These are phyloP conservation scores for Sistotremastrum niveocremeum DNA, from an alignment of 768 basidiomycete genomes.

Conservation along the genomic window DNA sequence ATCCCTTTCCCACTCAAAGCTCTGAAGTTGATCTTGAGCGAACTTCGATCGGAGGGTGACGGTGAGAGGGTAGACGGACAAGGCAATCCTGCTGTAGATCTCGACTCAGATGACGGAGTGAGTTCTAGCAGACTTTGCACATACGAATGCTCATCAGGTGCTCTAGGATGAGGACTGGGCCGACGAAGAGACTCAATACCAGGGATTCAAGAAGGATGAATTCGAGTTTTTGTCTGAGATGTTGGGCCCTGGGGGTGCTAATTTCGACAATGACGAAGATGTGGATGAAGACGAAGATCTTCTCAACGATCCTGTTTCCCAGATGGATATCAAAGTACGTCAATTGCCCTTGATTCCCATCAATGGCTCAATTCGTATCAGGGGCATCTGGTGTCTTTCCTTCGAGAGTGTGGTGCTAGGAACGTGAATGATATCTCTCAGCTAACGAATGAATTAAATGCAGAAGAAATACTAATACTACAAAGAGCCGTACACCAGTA, in stretches of 20 bases:
- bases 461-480: constrained; percentile 62
- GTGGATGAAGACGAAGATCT: constrained; percentile 78
- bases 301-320: constrained; percentile 70
- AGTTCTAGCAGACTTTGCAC: constrained; percentile 9
- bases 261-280: constrained; percentile 65
- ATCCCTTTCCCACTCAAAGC: constrained; percentile 88
- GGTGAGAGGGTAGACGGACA: constrained; percentile 48
- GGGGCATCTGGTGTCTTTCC: constrained; percentile 58
- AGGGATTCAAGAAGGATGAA: constrained; percentile 56
- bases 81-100: constrained; percentile 32
- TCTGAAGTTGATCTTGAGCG: constrained; percentile 76
- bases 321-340: constrained; percentile 66
- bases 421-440: constrained; percentile 51
- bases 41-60: constrained; percentile 71
- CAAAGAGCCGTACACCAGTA: constrained; percentile 11
- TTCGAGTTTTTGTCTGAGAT: constrained; percentile 75
- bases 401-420: constrained; percentile 50
- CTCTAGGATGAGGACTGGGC: constrained; percentile 76
- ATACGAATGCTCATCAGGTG: not conserved
- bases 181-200: constrained; percentile 63
- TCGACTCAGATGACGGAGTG: constrained; percentile 70
- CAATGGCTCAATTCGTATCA: constrained; percentile 19
- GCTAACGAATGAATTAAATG: constrained; percentile 49
- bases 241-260: constrained; percentile 58
- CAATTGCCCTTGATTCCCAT: not conserved